Conservation (phyloP, 192 early-diverging fungal species). For the Backusella tuberculispora region DNA sequence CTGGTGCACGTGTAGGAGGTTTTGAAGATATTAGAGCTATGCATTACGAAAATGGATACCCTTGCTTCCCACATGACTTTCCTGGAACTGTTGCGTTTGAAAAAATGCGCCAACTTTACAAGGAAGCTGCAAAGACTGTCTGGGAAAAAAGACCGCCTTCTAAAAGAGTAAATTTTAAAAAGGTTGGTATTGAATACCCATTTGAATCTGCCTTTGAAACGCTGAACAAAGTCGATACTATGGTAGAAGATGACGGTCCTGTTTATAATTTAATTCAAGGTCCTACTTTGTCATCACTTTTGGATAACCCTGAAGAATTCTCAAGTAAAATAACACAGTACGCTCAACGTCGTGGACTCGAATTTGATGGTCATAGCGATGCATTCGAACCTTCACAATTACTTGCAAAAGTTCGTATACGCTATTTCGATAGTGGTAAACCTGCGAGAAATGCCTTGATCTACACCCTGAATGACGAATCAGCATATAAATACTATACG, state of each 20-base stretch:
- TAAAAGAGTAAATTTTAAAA: conserved; percentile 83
- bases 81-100: conserved; percentile 75
- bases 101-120: conserved; percentile 36
- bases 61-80: conserved; percentile 86
- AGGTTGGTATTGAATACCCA: conserved; percentile 66
- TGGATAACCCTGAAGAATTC: not conserved
- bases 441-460: conserved; percentile 57
- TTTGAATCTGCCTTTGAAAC: conserved; percentile 72
- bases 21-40: conserved; percentile 70
- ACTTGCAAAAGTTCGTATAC: conserved; percentile 57
- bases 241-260: conserved; percentile 13
- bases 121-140: conserved; percentile 45
- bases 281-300: not conserved
- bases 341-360: not conserved
- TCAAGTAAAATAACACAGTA: not conserved
- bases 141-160: conserved; percentile 75
- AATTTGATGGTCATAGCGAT: not conserved
- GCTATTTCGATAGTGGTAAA: conserved; percentile 53
- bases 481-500: conserved; percentile 51
- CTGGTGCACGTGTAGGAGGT: conserved; percentile 83
- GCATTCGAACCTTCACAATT: conserved; percentile 36
- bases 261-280: conserved; percentile 15
- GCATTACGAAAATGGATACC: conserved; percentile 76
- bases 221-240: not conserved
- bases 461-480: conserved; percentile 49